phyloP scores from a whole-genome alignment of 148 eudicot species.

The Vaccinium vitisidaea region DNA sequence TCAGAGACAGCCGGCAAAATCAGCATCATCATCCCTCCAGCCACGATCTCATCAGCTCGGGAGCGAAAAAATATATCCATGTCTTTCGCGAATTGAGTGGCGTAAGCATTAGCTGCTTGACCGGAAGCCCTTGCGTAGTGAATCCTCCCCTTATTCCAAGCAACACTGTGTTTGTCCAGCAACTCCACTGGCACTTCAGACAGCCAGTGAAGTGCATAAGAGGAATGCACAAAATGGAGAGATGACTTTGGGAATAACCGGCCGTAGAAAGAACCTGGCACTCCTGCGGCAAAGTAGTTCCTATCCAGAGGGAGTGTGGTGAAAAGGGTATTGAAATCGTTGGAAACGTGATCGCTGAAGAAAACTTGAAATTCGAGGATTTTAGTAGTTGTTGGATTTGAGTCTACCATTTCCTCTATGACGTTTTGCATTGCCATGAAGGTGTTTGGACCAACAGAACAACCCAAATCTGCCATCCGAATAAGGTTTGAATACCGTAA shows the following conservation, averaged over 20 bases:
- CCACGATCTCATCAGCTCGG: constrained; percentile 9
- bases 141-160: constrained; percentile 14
- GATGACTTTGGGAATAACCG: constrained; percentile 15
- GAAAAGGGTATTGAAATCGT: constrained; percentile 21
- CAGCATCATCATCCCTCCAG: constrained; percentile 10
- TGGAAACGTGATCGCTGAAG: constrained; percentile 17
- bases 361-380: constrained; percentile 16
- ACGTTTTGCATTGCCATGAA: constrained; percentile 18
- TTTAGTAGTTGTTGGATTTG: neutral
- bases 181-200: constrained; percentile 11
- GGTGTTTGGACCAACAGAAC: constrained; percentile 19
- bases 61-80: neutral
- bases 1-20: neutral
- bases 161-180: neutral
- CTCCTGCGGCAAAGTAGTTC: constrained; percentile 11
- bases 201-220: constrained; percentile 13
- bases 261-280: constrained; percentile 19
- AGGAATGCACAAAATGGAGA: constrained; percentile 18
- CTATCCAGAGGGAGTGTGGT: neutral
- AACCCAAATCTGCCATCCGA: constrained; percentile 16
- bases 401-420: neutral
- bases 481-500: neutral
- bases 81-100: constrained; percentile 8
- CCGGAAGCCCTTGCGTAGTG: constrained; percentile 5
- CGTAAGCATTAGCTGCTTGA: constrained; percentile 7